These are phyloP conservation scores for Erigeron canadensis DNA, from an alignment of 129 eudicot genomes.

Conservation along the genomic window DNA sequence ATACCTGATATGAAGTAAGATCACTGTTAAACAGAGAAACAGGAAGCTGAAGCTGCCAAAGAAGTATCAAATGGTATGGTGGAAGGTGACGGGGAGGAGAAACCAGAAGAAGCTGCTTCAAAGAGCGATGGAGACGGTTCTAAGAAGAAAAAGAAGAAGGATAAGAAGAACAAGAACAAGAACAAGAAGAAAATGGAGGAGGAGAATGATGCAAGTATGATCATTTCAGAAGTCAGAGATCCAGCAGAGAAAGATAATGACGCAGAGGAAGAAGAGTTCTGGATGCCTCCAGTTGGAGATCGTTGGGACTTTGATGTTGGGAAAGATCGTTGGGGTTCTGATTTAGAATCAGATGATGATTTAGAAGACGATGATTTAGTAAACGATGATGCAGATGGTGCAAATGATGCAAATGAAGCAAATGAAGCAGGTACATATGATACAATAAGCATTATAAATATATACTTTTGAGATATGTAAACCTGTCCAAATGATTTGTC, in stretches of 20 bases:
- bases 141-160: slow-evolving; percentile 42
- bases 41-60: slow-evolving; percentile 73
- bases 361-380: slow-evolving; percentile 47
- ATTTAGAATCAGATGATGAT: slow-evolving; percentile 43
- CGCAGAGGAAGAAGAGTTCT: slow-evolving; percentile 61
- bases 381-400: slow-evolving; percentile 52
- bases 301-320: slow-evolving; percentile 98
- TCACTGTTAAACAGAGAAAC: slow-evolving; percentile 47
- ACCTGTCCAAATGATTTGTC: background rate
- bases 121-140: slow-evolving; percentile 36
- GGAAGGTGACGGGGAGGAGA: slow-evolving; percentile 33
- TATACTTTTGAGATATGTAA: slow-evolving; percentile 1
- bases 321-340: slow-evolving; percentile 83
- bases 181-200: slow-evolving; percentile 33
- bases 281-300: slow-evolving; percentile 94
- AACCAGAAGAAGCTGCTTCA: slow-evolving; percentile 34
- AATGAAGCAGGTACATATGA: slow-evolving; percentile 45
- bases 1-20: slow-evolving; percentile 14
- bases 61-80: slow-evolving; percentile 36
- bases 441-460: slow-evolving; percentile 2
- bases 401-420: slow-evolving; percentile 38
- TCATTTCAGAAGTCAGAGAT: slow-evolving; percentile 61
- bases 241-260: slow-evolving; percentile 48
- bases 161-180: slow-evolving; percentile 41
- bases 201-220: slow-evolving; percentile 36